Evolutionary conservation across 1,284 basidiomycete genomes (phyloP).

Genomic region (Moniliophthora roreri): DNA sequence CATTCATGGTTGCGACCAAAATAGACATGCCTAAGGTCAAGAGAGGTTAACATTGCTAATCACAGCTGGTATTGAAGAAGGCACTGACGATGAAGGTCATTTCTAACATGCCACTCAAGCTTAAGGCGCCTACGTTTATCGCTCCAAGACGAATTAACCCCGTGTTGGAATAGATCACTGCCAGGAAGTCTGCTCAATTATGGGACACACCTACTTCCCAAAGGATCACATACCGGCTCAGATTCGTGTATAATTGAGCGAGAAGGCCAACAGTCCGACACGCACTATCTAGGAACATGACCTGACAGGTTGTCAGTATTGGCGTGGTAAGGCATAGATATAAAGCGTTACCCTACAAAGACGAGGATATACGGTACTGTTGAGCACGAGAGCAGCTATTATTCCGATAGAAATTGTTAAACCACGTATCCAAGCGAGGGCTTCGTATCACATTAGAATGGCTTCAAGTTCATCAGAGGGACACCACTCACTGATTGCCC

Average conservation of each 20-base stretch:
- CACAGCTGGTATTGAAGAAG: not conserved
- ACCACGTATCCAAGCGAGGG: slow-evolving; percentile 39
- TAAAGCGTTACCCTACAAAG: slow-evolving; percentile 40
- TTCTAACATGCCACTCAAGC: slow-evolving; percentile 43
- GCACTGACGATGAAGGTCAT: slow-evolving; percentile 32
- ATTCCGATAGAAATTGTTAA: slow-evolving; percentile 46
- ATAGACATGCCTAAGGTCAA: slow-evolving; percentile 28
- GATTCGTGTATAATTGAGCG: slow-evolving; percentile 43
- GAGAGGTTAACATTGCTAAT: not conserved
- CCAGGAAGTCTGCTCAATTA: slow-evolving; percentile 1
- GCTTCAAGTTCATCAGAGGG: no score
- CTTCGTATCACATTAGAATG: no score
- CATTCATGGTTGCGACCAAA: slow-evolving; percentile 43
- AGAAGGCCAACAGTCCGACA: slow-evolving; percentile 40
- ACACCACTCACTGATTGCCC: slow-evolving; percentile 30
- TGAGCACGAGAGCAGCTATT: slow-evolving; percentile 44
- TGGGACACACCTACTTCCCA: not conserved
- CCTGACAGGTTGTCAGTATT: slow-evolving; percentile 25
- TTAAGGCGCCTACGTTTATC: slow-evolving; percentile 32
- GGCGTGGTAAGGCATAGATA: not conserved
- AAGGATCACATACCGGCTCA: slow-evolving; percentile 38
- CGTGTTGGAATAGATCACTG: slow-evolving; percentile 39
- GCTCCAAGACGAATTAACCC: slow-evolving; percentile 27
- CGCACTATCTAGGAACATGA: slow-evolving; percentile 43
- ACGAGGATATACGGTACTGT: slow-evolving; percentile 46